phyloP scores from a whole-genome alignment of 208 protist genomes.

The Acanthamoeba sp. region DNA sequence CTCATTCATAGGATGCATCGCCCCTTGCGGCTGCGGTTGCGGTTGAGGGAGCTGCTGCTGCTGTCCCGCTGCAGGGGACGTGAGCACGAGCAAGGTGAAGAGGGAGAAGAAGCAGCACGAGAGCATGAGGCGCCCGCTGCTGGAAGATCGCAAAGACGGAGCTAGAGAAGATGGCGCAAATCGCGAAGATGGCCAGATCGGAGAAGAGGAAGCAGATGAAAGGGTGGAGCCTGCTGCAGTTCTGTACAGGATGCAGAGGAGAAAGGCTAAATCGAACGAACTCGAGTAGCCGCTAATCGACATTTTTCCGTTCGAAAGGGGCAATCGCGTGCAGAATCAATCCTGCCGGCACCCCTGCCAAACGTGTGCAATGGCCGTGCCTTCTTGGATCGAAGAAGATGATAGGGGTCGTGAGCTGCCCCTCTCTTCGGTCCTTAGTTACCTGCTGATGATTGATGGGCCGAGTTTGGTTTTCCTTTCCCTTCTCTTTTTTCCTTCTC shows the following conservation, averaged over 20 bases:
- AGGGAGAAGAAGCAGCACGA: not conserved
- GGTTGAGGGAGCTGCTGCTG: not conserved
- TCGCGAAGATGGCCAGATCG: not conserved
- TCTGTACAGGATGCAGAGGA: slow-evolving; percentile 6
- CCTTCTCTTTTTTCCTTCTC: no score
- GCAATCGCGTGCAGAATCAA: not conserved
- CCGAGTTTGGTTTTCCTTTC: no score
- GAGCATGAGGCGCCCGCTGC: not conserved
- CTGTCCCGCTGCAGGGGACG: not conserved
- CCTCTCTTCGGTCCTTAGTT: no score
- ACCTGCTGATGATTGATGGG: no score
- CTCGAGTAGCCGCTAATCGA: not conserved
- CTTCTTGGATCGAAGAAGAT: no score
- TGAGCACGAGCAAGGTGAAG: not conserved
- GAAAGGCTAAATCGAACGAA: not conserved
- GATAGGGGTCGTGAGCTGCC: no score
- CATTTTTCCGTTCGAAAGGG: not conserved
- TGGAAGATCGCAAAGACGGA: not conserved
- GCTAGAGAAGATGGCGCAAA: not conserved
- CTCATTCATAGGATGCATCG: not conserved
- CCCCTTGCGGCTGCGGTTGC: not conserved
- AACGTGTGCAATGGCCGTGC: no score
- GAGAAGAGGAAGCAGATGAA: not conserved
- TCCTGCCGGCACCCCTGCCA: no score
- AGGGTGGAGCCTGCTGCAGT: not conserved